Evolutionary conservation across 768 basidiomycete species (phyloP), one percentile per base, ranked within the genome.

Genomic region (Calocera viscosa): DNA sequence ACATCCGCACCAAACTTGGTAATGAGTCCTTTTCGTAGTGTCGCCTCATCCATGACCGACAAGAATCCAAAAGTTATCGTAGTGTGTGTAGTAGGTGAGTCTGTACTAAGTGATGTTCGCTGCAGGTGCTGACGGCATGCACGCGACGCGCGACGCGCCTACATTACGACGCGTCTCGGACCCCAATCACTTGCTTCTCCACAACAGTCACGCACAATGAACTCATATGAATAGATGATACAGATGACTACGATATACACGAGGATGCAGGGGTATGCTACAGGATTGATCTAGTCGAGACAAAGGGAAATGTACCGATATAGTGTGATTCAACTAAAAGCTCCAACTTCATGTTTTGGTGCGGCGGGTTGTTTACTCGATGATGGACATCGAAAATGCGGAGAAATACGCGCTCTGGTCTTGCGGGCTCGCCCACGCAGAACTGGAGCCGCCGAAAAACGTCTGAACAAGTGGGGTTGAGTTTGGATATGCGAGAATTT

Each of bases 331-430:
- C 43, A 24, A 60, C 7, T 26, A 60, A 60, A 22, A 26, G 14
- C 7, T 17, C 26, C 8, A 32, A 14, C n/a, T n/a, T n/a, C n/a
- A n/a, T 60, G 7, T 28, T 32, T 35, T 64, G 28, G 16, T 8
- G 38, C 28, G n/a, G 40, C 28, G 16, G 43, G 65, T 2, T 24
- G 22, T 66, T 64, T 69, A 74, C 26, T 71, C 66, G 41, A 76
- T 81, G 72, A 88, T 81, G 39, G 85, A 84, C 66, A 86, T 77
- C 8, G 85, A 85, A 76, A 88, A 86, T 74, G 86, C 86, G 69
- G 86, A 82, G 77, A 89, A 88, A 75, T 79, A 89, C 22, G 81
- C 75, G 70, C 79, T 76, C 75, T 89, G 87, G 64, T 82, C 79
- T 72, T 82, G 81, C 19, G 87, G 84, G 5, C 84, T 82, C 19